These are phyloP conservation scores for Lathyrus tuberosus DNA, from an alignment of 306 rosid species.

Conservation along the genomic window DNA sequence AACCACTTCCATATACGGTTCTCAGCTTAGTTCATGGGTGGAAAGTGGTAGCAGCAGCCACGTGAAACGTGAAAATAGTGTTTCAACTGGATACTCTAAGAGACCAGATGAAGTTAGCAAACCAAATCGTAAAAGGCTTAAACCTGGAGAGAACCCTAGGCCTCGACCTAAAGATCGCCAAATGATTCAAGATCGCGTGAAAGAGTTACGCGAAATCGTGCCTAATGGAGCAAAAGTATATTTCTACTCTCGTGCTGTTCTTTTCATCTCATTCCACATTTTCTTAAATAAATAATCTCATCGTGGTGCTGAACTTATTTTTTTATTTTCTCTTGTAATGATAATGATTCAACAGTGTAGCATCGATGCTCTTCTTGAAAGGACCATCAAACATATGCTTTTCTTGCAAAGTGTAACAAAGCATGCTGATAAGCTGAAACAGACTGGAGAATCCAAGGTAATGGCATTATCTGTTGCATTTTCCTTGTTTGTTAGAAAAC, in stretches of 20 bases:
- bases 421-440: constrained; percentile 97
- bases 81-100: constrained; percentile 88
- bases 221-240: constrained; percentile 90
- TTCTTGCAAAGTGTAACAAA: constrained; percentile 94
- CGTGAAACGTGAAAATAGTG: constrained; percentile 71
- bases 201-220: constrained; percentile 92
- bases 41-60: constrained; percentile 65
- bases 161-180: constrained; percentile 99
- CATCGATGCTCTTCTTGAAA: constrained; percentile 88
- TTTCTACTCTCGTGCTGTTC: not conserved
- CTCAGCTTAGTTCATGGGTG: constrained; percentile 89
- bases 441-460: constrained; percentile 90
- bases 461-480: constrained; percentile 16
- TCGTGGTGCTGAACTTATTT: constrained; percentile 25
- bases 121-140: constrained; percentile 85
- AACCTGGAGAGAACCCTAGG: constrained; percentile 98
- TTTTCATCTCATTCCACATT: constrained; percentile 1
- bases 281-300: not conserved
- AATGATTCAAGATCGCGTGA: constrained; percentile 98
- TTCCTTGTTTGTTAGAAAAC: not conserved
- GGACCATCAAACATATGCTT: constrained; percentile 97
- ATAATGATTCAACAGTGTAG: constrained; percentile 79
- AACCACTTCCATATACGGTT: constrained; percentile 66
- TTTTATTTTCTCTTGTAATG: constrained; percentile 10
- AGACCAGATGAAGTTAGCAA: constrained; percentile 73